phyloP scores from a whole-genome alignment of 768 basidiomycete genomes.

The Lentinula guzmanii region DNA sequence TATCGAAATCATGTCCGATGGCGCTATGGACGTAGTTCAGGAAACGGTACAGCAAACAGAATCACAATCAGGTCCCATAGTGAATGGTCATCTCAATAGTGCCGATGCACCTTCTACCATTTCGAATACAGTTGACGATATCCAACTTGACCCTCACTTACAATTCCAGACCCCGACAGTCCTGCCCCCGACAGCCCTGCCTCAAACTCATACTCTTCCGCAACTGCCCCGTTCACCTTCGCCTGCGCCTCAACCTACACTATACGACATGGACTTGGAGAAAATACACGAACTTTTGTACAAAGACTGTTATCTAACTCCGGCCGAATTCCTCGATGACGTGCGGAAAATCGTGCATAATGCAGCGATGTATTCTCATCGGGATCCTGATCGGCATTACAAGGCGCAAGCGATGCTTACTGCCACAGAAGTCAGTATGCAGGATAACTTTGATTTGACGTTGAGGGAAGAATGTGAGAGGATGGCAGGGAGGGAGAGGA shows the following conservation, averaged over 20 bases:
- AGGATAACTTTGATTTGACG: slow-evolving; percentile 64
- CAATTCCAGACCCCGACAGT: slow-evolving; percentile 41
- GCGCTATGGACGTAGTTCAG: not conserved
- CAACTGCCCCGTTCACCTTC: no score
- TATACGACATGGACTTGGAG: slow-evolving; percentile 92
- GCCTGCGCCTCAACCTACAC: slow-evolving; percentile 25
- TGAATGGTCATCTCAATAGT: slow-evolving; percentile 39
- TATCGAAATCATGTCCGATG: not conserved
- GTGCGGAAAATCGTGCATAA: slow-evolving; percentile 79
- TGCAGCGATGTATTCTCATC: slow-evolving; percentile 44
- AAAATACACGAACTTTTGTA: slow-evolving; percentile 83
- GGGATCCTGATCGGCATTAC: slow-evolving; percentile 69
- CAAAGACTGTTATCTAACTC: slow-evolving; percentile 80
- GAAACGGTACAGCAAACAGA: slow-evolving; percentile 22
- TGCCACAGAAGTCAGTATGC: slow-evolving; percentile 32
- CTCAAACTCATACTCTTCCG: no score
- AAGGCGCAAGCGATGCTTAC: slow-evolving; percentile 65
- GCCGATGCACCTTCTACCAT: slow-evolving; percentile 4
- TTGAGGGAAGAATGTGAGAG: slow-evolving; percentile 81
- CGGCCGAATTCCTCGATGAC: slow-evolving; percentile 82
- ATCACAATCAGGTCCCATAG: slow-evolving; percentile 22
- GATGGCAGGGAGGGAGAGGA: slow-evolving; percentile 74
- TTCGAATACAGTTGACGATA: not conserved
- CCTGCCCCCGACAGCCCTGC: no score
- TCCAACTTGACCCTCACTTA: slow-evolving; percentile 17